phyloP scores from a whole-genome alignment of 306 rosid species.

The Malus fusca region DNA sequence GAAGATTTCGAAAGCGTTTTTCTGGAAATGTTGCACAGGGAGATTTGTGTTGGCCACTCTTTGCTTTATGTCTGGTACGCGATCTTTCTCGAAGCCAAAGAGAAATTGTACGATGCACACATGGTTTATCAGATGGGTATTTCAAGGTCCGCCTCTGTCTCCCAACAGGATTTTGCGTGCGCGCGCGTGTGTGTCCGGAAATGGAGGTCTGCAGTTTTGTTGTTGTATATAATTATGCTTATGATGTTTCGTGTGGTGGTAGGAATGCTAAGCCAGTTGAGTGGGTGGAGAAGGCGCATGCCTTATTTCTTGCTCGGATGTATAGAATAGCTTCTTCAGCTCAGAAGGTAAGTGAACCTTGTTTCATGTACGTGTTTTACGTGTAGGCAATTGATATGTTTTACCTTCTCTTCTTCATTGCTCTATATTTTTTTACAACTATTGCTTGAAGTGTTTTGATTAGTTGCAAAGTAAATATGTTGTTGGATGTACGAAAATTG shows the following conservation, averaged over 20 bases:
- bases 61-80: slow-evolving; percentile 51
- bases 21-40: slow-evolving; percentile 43
- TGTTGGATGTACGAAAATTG: background rate
- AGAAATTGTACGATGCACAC: slow-evolving; percentile 53
- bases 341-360: slow-evolving; percentile 29
- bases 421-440: background rate
- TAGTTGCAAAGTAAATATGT: background rate
- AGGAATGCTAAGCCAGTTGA: slow-evolving; percentile 80
- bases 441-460: background rate
- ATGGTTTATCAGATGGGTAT: slow-evolving; percentile 61
- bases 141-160: slow-evolving; percentile 38
- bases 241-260: slow-evolving; percentile 8
- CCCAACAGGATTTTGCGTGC: background rate
- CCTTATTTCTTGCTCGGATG: slow-evolving; percentile 57
- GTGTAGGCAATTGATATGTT: background rate
- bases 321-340: slow-evolving; percentile 40
- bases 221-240: slow-evolving; percentile 5
- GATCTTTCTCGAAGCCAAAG: slow-evolving; percentile 44
- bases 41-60: slow-evolving; percentile 49
- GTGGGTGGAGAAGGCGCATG: slow-evolving; percentile 56
- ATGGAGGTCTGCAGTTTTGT: slow-evolving; percentile 6
- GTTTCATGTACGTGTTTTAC: background rate
- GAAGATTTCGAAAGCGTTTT: slow-evolving; percentile 45
- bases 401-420: background rate
- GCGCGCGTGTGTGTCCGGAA: background rate